These are phyloP conservation scores for Yamadazyma philogaea DNA, from an alignment of 805 yeast species.

Conservation along the genomic window DNA sequence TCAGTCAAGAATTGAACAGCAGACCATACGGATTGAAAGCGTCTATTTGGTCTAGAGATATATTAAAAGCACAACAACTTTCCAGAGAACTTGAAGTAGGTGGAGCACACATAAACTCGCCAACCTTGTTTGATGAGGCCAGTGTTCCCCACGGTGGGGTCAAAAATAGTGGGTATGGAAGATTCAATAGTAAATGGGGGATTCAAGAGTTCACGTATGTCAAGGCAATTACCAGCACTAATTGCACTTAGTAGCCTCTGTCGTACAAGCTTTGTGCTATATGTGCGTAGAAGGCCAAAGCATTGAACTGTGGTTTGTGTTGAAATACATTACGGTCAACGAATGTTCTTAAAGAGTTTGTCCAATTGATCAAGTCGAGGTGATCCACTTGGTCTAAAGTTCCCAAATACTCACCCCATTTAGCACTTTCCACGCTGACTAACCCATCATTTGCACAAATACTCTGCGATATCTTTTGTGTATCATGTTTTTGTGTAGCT, in stretches of 20 bases:
- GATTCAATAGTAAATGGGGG: constrained; percentile 43
- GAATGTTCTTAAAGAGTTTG: constrained; percentile 46
- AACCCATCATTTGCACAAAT: constrained; percentile 76
- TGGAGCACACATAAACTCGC: constrained; percentile 36
- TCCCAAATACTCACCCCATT: constrained; percentile 84
- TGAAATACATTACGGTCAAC: constrained; percentile 28
- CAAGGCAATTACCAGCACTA: constrained; percentile 33
- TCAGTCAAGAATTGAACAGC: constrained; percentile 24
- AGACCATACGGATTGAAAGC: constrained; percentile 38
- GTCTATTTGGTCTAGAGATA: constrained; percentile 40
- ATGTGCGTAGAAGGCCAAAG: constrained; percentile 66
- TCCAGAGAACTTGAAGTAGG: constrained; percentile 39
- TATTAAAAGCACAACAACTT: constrained; percentile 27
- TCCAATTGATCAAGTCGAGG: constrained; percentile 83
- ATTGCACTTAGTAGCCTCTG: constrained; percentile 47
- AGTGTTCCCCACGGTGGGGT: constrained; percentile 47
- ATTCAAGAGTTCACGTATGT: constrained; percentile 37
- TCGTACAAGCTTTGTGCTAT: constrained; percentile 61
- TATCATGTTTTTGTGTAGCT: constrained; percentile 5
- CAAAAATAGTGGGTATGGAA: constrained; percentile 36
- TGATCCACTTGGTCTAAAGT: constrained; percentile 79
- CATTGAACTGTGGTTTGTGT: constrained; percentile 49
- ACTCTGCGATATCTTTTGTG: constrained; percentile 18
- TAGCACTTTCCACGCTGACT: constrained; percentile 72
- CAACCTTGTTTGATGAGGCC: constrained; percentile 34